A percentile compares a stretch with the other conserved stretches of the same genome.
These are phyloP conservation scores for Xylaria sp. DNA, from an alignment of 2,329 filamentous ascomycete genomes.

Conservation along the genomic window DNA sequence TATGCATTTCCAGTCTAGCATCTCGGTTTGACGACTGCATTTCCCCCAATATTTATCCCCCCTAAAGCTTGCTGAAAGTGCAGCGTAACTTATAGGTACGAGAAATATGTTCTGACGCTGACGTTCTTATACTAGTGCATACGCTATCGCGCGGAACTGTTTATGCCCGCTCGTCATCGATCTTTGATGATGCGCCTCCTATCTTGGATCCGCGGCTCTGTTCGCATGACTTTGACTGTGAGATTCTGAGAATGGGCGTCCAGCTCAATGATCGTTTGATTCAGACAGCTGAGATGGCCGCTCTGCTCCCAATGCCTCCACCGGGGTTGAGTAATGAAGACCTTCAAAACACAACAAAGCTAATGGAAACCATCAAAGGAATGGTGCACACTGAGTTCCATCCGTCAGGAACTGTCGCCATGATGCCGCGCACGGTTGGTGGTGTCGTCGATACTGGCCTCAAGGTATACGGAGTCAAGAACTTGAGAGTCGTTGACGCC, in stretches of 20 bases:
- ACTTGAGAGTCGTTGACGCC: slow-evolving; percentile 42
- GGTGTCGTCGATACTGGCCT: slow-evolving; percentile 41
- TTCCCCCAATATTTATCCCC: not conserved
- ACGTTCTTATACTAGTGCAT: slow-evolving; percentile 29
- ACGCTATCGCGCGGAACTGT: slow-evolving; percentile 42
- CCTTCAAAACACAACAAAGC: slow-evolving; percentile 23
- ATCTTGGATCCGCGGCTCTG: slow-evolving; percentile 40
- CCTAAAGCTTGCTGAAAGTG: too few species aligned
- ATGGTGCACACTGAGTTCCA: slow-evolving; percentile 40
- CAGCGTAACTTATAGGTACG: not conserved
- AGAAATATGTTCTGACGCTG: not conserved
- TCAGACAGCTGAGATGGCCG: slow-evolving; percentile 24
- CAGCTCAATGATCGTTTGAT: slow-evolving; percentile 28
- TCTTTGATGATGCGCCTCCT: slow-evolving; percentile 33
- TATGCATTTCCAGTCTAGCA: not conserved
- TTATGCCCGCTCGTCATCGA: slow-evolving; percentile 34
- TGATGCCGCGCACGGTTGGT: slow-evolving; percentile 39
- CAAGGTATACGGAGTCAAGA: slow-evolving; percentile 39
- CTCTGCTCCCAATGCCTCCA: slow-evolving; percentile 22
- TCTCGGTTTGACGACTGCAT: not conserved
- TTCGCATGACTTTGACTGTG: slow-evolving; percentile 39
- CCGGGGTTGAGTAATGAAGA: slow-evolving; percentile 20
- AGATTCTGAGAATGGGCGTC: slow-evolving; percentile 26
- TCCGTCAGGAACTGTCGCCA: slow-evolving; percentile 38
- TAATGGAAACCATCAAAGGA: slow-evolving; percentile 20